Evolutionary conservation across 2,329 filamentous ascomycete genomes (phyloP).

Genomic region (Chaetomium olivaceum): DNA sequence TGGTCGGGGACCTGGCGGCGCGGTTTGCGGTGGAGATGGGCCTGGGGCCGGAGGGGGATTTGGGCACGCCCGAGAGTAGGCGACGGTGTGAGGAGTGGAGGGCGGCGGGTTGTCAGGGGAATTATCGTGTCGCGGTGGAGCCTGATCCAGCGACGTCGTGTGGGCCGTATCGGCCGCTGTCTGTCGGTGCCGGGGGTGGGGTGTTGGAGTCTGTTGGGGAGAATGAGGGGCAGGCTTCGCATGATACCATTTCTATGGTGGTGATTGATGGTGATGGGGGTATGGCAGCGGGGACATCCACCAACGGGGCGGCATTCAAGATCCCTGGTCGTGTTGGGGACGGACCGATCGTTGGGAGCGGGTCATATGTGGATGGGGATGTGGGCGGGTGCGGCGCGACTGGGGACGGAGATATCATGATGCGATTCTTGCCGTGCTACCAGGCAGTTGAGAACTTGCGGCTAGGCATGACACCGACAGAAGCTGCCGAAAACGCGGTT

Average conservation of each 20-base stretch:
- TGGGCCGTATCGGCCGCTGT: slow-evolving; percentile 49
- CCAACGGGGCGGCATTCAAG: slow-evolving; percentile 57
- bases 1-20: slow-evolving; percentile 55
- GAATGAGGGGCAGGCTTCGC: slow-evolving; percentile 38
- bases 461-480: slow-evolving; percentile 48
- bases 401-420: slow-evolving; percentile 59
- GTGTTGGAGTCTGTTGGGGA: not conserved
- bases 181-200: slow-evolving; percentile 20
- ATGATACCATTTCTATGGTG: slow-evolving; percentile 58
- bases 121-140: slow-evolving; percentile 50
- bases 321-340: slow-evolving; percentile 58
- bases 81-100: slow-evolving; percentile 48
- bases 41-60: slow-evolving; percentile 45
- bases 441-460: slow-evolving; percentile 57
- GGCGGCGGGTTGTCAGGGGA: slow-evolving; percentile 47
- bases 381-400: slow-evolving; percentile 58
- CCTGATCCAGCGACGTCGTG: slow-evolving; percentile 47
- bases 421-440: slow-evolving; percentile 59
- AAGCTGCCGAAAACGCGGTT: slow-evolving; percentile 54
- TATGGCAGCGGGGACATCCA: slow-evolving; percentile 58
- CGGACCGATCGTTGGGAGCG: slow-evolving; percentile 55
- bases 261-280: slow-evolving; percentile 45
- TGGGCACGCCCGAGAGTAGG: slow-evolving; percentile 46
- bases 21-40: slow-evolving; percentile 54
- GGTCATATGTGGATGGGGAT: slow-evolving; percentile 56